Percentiles rank a stretch among this genome's conserved stretches.
These are phyloP conservation scores for Penicillium sp. DNA, from an alignment of 2,329 filamentous ascomycete species.

Conservation along the genomic window DNA sequence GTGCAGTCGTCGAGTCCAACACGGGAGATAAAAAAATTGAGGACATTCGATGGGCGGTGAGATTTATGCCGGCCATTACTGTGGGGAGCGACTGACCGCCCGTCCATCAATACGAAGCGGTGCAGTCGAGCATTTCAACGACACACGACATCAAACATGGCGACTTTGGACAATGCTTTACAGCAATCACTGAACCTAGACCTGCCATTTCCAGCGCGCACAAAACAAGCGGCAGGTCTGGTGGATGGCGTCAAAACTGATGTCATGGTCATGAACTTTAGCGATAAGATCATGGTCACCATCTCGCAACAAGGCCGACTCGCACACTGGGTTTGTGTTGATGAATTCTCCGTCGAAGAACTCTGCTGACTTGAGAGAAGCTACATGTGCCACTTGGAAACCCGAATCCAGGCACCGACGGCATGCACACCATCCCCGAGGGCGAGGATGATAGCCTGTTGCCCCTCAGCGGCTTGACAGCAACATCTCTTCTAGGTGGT, in stretches of 20 bases:
- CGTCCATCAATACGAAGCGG: slow-evolving; percentile 12
- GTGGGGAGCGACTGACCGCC: slow-evolving; percentile 25
- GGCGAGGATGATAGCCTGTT: slow-evolving; percentile 63
- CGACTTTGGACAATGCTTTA: slow-evolving; percentile 30
- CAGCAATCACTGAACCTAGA: slow-evolving; percentile 51
- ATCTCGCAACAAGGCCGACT: slow-evolving; percentile 83
- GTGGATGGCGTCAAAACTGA: slow-evolving; percentile 74
- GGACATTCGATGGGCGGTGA: slow-evolving; percentile 20
- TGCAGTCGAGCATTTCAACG: background rate
- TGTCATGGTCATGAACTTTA: slow-evolving; percentile 73
- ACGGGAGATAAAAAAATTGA: slow-evolving; percentile 26
- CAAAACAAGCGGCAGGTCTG: slow-evolving; percentile 61
- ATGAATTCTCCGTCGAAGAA: background rate
- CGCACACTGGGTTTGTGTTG: slow-evolving; percentile 79
- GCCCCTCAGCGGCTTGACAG: slow-evolving; percentile 80
- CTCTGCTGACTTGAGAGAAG: slow-evolving; percentile 18
- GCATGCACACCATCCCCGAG: slow-evolving; percentile 43
- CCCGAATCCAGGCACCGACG: slow-evolving; percentile 39
- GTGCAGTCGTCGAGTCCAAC: slow-evolving; percentile 4
- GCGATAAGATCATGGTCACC: slow-evolving; percentile 89
- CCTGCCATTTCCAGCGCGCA: slow-evolving; percentile 70
- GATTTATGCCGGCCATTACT: slow-evolving; percentile 16
- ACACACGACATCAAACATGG: slow-evolving; percentile 28
- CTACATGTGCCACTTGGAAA: slow-evolving; percentile 40
- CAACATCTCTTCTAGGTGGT: slow-evolving; percentile 83